Conservation (phyloP, 768 basidiomycete species). For the Pleurotus citrinopileatus region DNA sequence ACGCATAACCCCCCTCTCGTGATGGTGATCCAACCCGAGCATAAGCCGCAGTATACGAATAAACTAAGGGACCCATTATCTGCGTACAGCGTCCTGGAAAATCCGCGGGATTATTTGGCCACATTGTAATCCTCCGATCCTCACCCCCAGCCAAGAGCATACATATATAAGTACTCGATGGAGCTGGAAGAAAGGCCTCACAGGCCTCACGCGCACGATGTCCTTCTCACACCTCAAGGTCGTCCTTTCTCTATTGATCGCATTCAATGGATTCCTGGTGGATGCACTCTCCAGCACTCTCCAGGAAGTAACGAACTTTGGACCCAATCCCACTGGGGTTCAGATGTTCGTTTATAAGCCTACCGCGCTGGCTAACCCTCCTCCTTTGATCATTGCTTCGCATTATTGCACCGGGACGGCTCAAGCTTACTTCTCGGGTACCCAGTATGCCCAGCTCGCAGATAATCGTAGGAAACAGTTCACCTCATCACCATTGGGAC, state of each 20-base stretch:
- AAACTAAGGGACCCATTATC: not conserved
- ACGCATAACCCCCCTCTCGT: not conserved
- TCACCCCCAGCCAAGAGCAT: not conserved
- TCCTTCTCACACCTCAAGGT: not conserved
- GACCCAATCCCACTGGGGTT: constrained; percentile 52
- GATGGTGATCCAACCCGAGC: not conserved
- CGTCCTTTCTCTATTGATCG: constrained; percentile 13
- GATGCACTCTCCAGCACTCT: constrained; percentile 28
- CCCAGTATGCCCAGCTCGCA: constrained; percentile 46
- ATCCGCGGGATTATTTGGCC: not conserved
- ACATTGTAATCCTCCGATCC: not conserved
- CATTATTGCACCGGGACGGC: constrained; percentile 53
- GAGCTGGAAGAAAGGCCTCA: no score
- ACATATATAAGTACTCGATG: no score
- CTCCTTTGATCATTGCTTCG: constrained; percentile 49
- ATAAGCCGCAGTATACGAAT: no score
- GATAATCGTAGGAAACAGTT: constrained; percentile 22
- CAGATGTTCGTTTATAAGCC: constrained; percentile 46
- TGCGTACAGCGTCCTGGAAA: not conserved
- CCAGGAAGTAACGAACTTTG: constrained; percentile 43
- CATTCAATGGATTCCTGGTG: constrained; percentile 15
- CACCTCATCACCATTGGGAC: not conserved
- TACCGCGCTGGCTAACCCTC: constrained; percentile 30
- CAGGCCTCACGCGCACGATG: no score
- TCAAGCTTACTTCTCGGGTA: constrained; percentile 46